Evolutionary conservation across 768 basidiomycete species (phyloP).

Genomic region (Podaxis mareebaensis): DNA sequence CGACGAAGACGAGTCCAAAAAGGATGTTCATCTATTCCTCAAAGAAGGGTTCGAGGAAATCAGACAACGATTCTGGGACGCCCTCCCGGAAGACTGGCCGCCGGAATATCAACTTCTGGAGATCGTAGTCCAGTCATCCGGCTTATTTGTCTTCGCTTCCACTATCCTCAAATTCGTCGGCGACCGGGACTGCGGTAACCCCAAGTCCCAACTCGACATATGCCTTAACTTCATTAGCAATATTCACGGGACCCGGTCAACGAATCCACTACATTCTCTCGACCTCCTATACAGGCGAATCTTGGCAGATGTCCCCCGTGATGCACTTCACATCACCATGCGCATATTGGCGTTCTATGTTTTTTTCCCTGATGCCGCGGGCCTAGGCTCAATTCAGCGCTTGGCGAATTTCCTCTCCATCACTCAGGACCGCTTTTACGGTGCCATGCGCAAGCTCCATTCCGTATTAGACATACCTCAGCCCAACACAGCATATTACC

Average conservation of each 20-base stretch:
- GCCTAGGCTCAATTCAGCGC: neutral
- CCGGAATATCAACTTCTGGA: neutral
- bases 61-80: neutral
- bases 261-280: neutral
- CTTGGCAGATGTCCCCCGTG: neutral
- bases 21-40: neutral
- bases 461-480: neutral
- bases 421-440: neutral
- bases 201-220: neutral
- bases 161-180: neutral
- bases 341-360: neutral
- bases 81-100: neutral
- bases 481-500: neutral
- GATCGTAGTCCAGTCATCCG: neutral
- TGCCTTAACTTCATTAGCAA: neutral
- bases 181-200: neutral
- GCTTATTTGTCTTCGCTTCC: conserved; percentile 6
- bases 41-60: neutral
- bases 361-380: neutral
- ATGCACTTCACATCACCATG: neutral
- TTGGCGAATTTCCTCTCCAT: neutral
- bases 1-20: neutral
- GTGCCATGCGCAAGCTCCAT: neutral
- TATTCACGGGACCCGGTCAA: neutral
- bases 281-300: neutral